Conservation (phyloP, 257 asterid species). For the Solanum gracilifrons region DNA sequence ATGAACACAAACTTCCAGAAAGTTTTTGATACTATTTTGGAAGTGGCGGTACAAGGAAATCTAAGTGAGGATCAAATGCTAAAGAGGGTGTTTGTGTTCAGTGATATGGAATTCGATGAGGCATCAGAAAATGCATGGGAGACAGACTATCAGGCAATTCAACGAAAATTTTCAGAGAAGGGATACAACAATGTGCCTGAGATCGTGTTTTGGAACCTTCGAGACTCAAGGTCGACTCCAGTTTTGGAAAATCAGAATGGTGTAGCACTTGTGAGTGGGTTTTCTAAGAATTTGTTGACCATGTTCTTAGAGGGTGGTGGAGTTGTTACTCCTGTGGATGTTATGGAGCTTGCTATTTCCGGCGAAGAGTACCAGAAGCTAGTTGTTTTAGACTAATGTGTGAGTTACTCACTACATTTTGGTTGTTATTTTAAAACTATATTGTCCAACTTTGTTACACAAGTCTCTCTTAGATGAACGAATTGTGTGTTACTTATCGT, state of each 20-base stretch:
- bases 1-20: not conserved
- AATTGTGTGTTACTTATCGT: not conserved
- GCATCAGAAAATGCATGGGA: not conserved
- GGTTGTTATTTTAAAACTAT: not conserved
- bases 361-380: conserved; percentile 38
- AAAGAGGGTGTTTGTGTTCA: conserved; percentile 6
- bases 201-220: conserved; percentile 60
- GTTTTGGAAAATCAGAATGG: conserved; percentile 35
- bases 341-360: conserved; percentile 40
- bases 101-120: conserved; percentile 8
- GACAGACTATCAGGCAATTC: conserved; percentile 28
- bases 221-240: conserved; percentile 38
- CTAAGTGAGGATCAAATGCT: not conserved
- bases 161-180: conserved; percentile 35
- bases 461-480: not conserved
- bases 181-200: conserved; percentile 41
- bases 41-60: conserved; percentile 3
- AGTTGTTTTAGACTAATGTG: conserved; percentile 25
- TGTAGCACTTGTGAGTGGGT: conserved; percentile 51
- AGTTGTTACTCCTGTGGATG: conserved; percentile 13
- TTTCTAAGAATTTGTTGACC: conserved; percentile 39
- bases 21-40: conserved; percentile 4
- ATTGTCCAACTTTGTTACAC: not conserved
- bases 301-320: conserved; percentile 48
- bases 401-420: not conserved